Conservation (phyloP, 2,329 filamentous ascomycete species). For the Exserohilum turcica region DNA sequence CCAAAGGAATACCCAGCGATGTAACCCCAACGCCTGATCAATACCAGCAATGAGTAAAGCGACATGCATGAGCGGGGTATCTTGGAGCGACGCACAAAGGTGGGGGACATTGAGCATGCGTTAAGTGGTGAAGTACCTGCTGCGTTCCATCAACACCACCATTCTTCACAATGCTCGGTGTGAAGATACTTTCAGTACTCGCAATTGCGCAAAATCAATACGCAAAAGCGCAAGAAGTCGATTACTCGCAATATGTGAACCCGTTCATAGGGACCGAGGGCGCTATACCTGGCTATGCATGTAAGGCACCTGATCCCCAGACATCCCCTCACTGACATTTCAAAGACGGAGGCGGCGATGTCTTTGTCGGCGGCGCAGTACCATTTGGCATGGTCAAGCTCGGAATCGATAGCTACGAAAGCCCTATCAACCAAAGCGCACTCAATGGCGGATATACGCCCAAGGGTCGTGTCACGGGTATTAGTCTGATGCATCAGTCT, state of each 20-base stretch:
- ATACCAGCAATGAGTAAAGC: not conserved
- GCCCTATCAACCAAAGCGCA: slow-evolving; percentile 42
- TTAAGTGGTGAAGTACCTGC: not conserved
- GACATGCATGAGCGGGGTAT: slow-evolving; percentile 3
- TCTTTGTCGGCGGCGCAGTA: slow-evolving; percentile 46
- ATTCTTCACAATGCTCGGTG: not conserved
- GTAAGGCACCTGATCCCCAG: slow-evolving; percentile 8
- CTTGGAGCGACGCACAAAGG: not conserved
- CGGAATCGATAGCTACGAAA: slow-evolving; percentile 49
- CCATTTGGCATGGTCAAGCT: slow-evolving; percentile 51
- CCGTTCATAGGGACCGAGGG: slow-evolving; percentile 56
- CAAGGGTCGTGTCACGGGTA: slow-evolving; percentile 47
- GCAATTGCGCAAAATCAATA: not conserved
- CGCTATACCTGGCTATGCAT: slow-evolving; percentile 48
- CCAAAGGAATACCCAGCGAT: slow-evolving; percentile 13
- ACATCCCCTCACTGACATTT: not conserved
- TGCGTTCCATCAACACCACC: not conserved
- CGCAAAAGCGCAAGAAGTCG: slow-evolving; percentile 25
- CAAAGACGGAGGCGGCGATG: slow-evolving; percentile 48
- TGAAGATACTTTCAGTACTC: not conserved
- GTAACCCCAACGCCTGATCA: slow-evolving; percentile 29
- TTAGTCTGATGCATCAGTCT: slow-evolving; percentile 49
- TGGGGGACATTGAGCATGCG: not conserved
- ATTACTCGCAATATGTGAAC: slow-evolving; percentile 50
- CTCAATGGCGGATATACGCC: slow-evolving; percentile 52